phyloP scores from a whole-genome alignment of 352 stramenopile genomes.

The Thraustochytrium striatum region DNA sequence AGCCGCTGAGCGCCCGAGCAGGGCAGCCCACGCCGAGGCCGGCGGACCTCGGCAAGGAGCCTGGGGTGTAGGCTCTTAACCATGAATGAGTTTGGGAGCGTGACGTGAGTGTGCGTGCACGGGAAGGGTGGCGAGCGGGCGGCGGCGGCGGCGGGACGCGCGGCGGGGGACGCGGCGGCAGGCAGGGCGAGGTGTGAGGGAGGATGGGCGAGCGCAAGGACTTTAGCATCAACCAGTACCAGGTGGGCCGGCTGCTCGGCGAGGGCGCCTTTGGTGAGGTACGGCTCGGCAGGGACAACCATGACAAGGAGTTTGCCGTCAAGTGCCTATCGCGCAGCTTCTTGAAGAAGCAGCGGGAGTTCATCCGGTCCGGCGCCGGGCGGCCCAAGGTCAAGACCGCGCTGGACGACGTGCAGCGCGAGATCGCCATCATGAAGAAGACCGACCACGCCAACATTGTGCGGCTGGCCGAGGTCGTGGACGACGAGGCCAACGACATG shows the following conservation, averaged over 20 bases:
- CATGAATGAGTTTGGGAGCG: too few relatives aligned
- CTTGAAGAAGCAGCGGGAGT: conserved; percentile 42
- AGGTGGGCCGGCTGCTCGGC: conserved; percentile 53
- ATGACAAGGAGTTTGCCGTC: conserved; percentile 57
- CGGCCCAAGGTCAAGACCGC: conserved; percentile 62
- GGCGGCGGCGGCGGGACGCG: too few relatives aligned
- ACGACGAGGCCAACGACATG: conserved; percentile 77
- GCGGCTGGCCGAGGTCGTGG: conserved; percentile 84
- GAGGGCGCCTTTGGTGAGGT: conserved; percentile 64
- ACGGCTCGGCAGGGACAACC: conserved; percentile 76
- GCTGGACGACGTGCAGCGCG: conserved; percentile 57
- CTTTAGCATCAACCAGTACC: conserved; percentile 57
- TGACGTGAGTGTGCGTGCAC: too few relatives aligned
- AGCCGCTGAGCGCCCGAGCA: too few relatives aligned
- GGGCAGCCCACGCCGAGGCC: too few relatives aligned
- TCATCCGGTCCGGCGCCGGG: conserved; percentile 38
- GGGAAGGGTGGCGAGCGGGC: background rate
- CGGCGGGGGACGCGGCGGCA: background rate
- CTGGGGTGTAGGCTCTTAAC: too few relatives aligned
- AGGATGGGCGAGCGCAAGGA: background rate
- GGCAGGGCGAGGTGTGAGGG: background rate
- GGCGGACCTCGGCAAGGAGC: too few relatives aligned
- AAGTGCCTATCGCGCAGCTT: conserved; percentile 42
- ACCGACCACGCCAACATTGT: conserved; percentile 86
- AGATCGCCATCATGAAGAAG: conserved; percentile 89